Evolutionary conservation across 139 green algal species (phyloP).

Genomic region (Eudorina sp.): DNA sequence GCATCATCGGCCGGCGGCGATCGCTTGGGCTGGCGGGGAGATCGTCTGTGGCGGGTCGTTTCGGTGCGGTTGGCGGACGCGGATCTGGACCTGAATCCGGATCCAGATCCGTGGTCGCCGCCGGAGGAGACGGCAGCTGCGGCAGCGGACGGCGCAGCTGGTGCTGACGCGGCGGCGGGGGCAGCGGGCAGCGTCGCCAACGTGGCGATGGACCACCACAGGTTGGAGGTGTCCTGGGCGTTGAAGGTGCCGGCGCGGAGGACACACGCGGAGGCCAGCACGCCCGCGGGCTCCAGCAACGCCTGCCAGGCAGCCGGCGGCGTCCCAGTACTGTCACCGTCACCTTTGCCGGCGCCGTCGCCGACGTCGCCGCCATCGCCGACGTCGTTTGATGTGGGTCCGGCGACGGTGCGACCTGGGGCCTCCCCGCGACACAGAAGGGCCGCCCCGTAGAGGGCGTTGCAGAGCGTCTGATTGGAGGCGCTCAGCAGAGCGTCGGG

Average conservation of each 20-base stretch:
- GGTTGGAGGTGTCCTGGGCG: background rate
- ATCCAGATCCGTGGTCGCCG: background rate
- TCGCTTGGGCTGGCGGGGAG: too few species aligned
- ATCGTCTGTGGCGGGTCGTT: too few species aligned
- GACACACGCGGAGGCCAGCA: background rate
- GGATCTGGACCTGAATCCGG: too few species aligned
- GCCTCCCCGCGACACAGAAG: background rate
- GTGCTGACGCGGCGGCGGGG: background rate
- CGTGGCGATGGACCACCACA: slow-evolving; percentile 16
- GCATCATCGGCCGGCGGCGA: too few species aligned
- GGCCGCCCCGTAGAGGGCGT: slow-evolving; percentile 13
- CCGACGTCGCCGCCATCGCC: too few species aligned
- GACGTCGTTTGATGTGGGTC: too few species aligned
- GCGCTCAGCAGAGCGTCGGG: background rate
- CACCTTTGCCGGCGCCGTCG: background rate
- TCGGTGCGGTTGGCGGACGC: too few species aligned
- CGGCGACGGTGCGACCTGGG: background rate
- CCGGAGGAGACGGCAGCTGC: background rate
- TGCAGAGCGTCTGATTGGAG: background rate
- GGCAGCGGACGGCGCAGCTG: background rate
- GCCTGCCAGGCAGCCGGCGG: background rate
- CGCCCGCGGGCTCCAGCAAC: background rate
- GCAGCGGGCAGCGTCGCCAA: background rate
- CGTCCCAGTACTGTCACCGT: background rate
- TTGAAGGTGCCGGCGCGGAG: slow-evolving; percentile 4